Conservation (phyloP, 1,139 yeast species). For the Taphrina wiesneri region DNA sequence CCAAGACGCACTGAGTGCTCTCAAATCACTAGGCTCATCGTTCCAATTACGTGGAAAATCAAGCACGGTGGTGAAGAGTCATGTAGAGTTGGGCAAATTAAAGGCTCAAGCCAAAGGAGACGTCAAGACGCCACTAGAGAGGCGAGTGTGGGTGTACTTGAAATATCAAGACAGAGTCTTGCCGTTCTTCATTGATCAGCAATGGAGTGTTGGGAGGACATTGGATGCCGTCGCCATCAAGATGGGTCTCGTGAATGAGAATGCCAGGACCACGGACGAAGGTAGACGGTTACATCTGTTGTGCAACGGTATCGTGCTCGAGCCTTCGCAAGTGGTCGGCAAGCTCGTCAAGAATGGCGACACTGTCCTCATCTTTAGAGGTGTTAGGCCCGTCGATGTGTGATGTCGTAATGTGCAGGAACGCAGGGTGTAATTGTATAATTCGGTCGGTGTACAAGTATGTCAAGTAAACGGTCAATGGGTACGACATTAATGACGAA, state of each 20-base stretch:
- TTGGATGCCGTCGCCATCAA: constrained; percentile 14
- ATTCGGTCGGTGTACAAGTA: too few species aligned
- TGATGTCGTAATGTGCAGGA: not conserved
- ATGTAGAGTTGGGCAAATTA: not conserved
- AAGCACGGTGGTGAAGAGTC: not conserved
- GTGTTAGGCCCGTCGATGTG: not conserved
- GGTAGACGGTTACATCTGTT: constrained; percentile 14
- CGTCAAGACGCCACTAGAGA: not conserved
- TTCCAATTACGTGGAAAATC: constrained; percentile 5
- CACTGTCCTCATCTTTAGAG: constrained; percentile 7
- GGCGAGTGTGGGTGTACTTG: constrained; percentile 3
- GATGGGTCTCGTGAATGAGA: constrained; percentile 11
- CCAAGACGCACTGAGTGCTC: constrained; percentile 2
- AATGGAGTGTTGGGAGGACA: constrained; percentile 14
- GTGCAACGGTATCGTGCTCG: constrained; percentile 13
- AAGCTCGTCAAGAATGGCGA: constrained; percentile 1
- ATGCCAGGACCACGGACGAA: constrained; percentile 22
- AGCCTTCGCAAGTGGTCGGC: constrained; percentile 15
- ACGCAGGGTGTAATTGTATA: not conserved
- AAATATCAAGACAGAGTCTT: not conserved
- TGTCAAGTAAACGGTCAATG: too few species aligned
- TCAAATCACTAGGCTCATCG: not conserved
- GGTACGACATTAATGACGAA: not conserved
- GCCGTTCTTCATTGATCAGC: constrained; percentile 5
- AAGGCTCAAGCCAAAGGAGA: constrained; percentile 28